Base-by-base conservation (phyloP, 2,329 filamentous ascomycete species). In the Mariannaea sp. region DNA sequence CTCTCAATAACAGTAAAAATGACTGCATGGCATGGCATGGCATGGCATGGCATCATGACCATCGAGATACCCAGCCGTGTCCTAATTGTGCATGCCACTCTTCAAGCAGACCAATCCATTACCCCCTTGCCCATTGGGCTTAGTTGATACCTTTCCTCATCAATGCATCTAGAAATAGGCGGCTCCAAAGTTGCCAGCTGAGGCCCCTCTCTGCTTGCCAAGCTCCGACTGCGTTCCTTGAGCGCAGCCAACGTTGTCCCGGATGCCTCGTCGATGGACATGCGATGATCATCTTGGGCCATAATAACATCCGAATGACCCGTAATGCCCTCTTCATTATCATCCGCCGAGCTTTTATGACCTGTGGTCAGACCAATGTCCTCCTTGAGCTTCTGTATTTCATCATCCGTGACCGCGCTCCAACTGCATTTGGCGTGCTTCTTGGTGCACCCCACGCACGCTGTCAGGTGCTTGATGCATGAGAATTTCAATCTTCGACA, bases 361-460 rank as follows among this genome's bases (percentile, higher is more conserved):
- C 53, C 40, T 60, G n/a, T n/a, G n/a, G n/a, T 61, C 13, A 57
- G 42, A 2, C 65, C 65, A 56, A 69, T 60, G 17, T 72, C 69
- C 16, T 58, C 53, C 32, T 60, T 67, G n/a, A 73, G 45, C 8
- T 55, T 46, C 20, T 65, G 65, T 22, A 76, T 65, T 55, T 96
- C 92, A 3, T 88, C 86, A 26, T 90, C 84, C 13, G 84, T 85
- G n/a, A 94, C 83, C 38, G 88, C 85, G 61, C 86, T 89, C 91
- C 91, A 96, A 12, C 85, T 86, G 70, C 91, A 96, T 65, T 92
- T 92, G 16, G 90, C 90, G 68, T 96, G 91, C 69, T 95, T 95
- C 70, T 90, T 92, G 0, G 91, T 95, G 70, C 91, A 96, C 17
- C 90, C 90, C 70, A 88, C 84, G 67, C 92, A 96, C 7, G 90